Conservation (phyloP, 495 filamentous ascomycete species). For the Eremomyces bilateralis region DNA sequence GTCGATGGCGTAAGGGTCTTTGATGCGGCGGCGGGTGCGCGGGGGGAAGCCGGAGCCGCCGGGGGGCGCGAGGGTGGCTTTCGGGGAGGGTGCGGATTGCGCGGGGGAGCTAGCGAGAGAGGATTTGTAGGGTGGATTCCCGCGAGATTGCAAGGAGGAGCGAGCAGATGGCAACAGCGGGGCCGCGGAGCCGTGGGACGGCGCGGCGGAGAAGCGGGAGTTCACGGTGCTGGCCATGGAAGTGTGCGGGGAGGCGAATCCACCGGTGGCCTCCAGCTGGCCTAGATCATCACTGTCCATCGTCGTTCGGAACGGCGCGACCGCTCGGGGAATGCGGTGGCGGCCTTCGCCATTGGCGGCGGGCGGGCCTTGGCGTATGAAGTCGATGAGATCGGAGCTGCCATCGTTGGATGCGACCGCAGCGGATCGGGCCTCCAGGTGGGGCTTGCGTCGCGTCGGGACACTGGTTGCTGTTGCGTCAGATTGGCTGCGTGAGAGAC, state of each 20-base stretch:
- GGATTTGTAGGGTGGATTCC: too few species aligned
- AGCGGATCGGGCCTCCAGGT: slow-evolving; percentile 53
- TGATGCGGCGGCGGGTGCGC: slow-evolving; percentile 54
- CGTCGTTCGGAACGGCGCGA: slow-evolving; percentile 67
- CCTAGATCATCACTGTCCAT: slow-evolving; percentile 60
- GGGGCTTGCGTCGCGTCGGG: slow-evolving; percentile 15
- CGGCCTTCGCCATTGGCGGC: slow-evolving; percentile 23
- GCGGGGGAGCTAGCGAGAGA: too few species aligned
- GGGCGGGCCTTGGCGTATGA: slow-evolving; percentile 68
- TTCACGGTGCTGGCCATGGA: slow-evolving; percentile 23
- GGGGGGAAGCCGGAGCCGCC: slow-evolving; percentile 14
- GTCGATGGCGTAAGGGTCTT: slow-evolving; percentile 84
- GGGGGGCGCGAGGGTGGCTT: slow-evolving; percentile 11
- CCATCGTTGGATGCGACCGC: slow-evolving; percentile 31
- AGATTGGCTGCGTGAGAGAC: too few species aligned
- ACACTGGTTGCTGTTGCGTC: background rate
- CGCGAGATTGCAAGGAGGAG: background rate
- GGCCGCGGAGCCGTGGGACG: slow-evolving; percentile 36
- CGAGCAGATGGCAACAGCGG: slow-evolving; percentile 22
- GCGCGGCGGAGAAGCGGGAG: slow-evolving; percentile 22
- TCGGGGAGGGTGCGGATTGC: slow-evolving; percentile 8
- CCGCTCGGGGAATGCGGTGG: slow-evolving; percentile 56
- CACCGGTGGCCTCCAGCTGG: slow-evolving; percentile 16
- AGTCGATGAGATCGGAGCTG: slow-evolving; percentile 78
- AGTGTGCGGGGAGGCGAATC: slow-evolving; percentile 20